Conservation (phyloP, 768 basidiomycete genomes). For the Plicaturopsis crispa region DNA sequence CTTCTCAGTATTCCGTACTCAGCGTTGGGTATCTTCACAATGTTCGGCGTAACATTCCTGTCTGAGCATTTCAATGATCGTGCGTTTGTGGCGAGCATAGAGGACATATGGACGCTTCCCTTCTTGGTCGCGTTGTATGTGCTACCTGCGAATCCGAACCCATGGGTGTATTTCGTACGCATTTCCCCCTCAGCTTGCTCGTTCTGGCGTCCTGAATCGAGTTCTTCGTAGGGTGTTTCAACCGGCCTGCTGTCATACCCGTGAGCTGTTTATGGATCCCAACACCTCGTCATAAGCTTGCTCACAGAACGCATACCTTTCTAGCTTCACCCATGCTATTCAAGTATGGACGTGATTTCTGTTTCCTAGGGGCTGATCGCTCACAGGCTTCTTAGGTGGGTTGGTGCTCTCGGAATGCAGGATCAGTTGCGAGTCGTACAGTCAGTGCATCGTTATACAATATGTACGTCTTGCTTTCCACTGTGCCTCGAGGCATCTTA, state of each 20-base stretch:
- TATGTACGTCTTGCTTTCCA: no score
- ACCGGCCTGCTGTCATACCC: conserved; percentile 39
- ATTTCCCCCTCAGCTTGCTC: conserved; percentile 2
- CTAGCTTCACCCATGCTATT: conserved; percentile 9
- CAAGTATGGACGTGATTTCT: conserved; percentile 19
- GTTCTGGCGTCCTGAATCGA: background rate
- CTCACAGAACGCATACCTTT: no score
- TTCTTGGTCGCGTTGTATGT: conserved; percentile 50
- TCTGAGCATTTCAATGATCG: conserved; percentile 49
- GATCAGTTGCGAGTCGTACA: conserved; percentile 50
- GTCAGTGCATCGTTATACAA: conserved; percentile 56
- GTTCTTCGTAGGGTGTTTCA: conserved; percentile 26
- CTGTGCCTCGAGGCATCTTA: background rate
- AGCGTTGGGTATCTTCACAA: conserved; percentile 42
- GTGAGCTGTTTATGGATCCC: conserved; percentile 19
- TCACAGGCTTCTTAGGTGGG: conserved; percentile 25
- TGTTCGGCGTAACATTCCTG: conserved; percentile 39
- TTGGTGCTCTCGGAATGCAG: conserved; percentile 56
- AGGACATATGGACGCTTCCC: conserved; percentile 54
- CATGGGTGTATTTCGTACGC: conserved; percentile 46
- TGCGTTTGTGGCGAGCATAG: conserved; percentile 43
- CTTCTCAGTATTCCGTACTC: conserved; percentile 52
- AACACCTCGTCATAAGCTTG: no score
- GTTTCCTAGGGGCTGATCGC: no score
- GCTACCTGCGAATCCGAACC: conserved; percentile 37